Evolutionary conservation across 805 yeast species (phyloP).

Genomic region (Ogataea methanolica): DNA sequence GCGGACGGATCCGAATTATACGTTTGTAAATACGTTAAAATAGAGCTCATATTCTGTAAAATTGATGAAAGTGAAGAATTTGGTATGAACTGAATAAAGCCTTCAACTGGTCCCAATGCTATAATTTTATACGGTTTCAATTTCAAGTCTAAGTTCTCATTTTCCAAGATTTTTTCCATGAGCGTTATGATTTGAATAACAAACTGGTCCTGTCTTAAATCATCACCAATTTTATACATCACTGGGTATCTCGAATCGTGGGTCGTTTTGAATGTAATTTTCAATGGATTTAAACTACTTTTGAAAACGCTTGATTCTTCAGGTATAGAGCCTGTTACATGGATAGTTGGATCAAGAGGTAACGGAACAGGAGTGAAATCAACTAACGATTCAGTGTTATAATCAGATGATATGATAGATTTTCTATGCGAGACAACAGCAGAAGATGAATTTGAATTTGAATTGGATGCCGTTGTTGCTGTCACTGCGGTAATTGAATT

Average conservation of each 20-base stretch:
- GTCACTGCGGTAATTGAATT: constrained; percentile 24
- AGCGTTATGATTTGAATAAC: constrained; percentile 89
- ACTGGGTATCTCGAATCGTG: constrained; percentile 57
- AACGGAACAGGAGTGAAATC: constrained; percentile 52
- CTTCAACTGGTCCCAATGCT: constrained; percentile 88
- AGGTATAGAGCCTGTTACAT: constrained; percentile 71
- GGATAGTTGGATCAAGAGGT: constrained; percentile 80
- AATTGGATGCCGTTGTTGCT: constrained; percentile 7
- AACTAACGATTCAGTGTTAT: constrained; percentile 28
- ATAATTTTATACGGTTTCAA: constrained; percentile 85
- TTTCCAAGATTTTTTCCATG: constrained; percentile 83
- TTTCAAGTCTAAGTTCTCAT: constrained; percentile 85
- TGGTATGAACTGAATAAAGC: constrained; percentile 91
- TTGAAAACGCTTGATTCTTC: constrained; percentile 84
- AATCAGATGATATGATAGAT: constrained; percentile 1
- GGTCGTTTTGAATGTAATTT: constrained; percentile 66
- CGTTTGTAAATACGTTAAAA: constrained; percentile 61
- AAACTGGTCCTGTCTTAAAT: constrained; percentile 91
- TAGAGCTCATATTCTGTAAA: constrained; percentile 66
- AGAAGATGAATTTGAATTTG: constrained; percentile 6
- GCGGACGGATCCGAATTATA: constrained; percentile 54
- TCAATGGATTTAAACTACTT: constrained; percentile 84
- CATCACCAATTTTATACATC: constrained; percentile 96
- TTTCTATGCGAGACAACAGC: neutral
- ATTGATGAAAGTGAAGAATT: constrained; percentile 85